A percentile compares a stretch with the other conserved stretches of the same genome.
These are phyloP conservation scores for Lentinula sp. DNA, from an alignment of 768 basidiomycete genomes.

Conservation along the genomic window DNA sequence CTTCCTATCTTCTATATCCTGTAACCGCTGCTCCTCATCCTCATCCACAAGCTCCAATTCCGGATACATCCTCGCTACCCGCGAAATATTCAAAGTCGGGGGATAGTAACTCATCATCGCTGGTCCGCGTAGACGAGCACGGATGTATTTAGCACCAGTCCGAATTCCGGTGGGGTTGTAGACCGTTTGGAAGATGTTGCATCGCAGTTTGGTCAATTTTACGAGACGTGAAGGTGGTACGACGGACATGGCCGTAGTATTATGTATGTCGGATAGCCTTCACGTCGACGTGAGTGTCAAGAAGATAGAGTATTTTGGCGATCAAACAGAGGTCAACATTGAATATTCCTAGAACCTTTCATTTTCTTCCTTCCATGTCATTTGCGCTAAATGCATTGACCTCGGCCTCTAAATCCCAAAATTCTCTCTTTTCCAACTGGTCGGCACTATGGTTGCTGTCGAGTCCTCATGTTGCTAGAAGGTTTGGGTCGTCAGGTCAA, in stretches of 20 bases:
- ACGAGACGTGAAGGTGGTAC: slow-evolving; percentile 48
- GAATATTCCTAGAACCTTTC: background rate
- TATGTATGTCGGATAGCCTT: background rate
- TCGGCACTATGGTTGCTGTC: background rate
- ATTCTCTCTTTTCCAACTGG: background rate
- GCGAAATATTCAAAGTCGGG: slow-evolving; percentile 44
- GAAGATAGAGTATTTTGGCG: background rate
- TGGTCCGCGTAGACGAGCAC: slow-evolving; percentile 75
- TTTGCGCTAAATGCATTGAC: slow-evolving; percentile 1
- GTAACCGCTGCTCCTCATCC: slow-evolving; percentile 59
- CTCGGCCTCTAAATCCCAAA: background rate
- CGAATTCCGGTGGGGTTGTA: slow-evolving; percentile 81
- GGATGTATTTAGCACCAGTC: slow-evolving; percentile 90
- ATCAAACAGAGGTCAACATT: background rate
- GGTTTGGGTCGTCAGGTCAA: background rate
- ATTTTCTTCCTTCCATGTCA: background rate
- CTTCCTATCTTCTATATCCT: slow-evolving; percentile 63
- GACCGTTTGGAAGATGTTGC: slow-evolving; percentile 76
- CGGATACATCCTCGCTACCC: slow-evolving; percentile 45
- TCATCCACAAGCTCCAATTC: slow-evolving; percentile 58
- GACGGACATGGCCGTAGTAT: slow-evolving; percentile 21
- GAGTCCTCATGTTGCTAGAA: background rate
- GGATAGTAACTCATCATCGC: slow-evolving; percentile 86
- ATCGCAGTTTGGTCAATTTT: slow-evolving; percentile 58
- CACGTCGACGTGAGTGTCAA: background rate